phyloP scores from a whole-genome alignment of 2,329 filamentous ascomycete species.

The Capronia epimyces region DNA sequence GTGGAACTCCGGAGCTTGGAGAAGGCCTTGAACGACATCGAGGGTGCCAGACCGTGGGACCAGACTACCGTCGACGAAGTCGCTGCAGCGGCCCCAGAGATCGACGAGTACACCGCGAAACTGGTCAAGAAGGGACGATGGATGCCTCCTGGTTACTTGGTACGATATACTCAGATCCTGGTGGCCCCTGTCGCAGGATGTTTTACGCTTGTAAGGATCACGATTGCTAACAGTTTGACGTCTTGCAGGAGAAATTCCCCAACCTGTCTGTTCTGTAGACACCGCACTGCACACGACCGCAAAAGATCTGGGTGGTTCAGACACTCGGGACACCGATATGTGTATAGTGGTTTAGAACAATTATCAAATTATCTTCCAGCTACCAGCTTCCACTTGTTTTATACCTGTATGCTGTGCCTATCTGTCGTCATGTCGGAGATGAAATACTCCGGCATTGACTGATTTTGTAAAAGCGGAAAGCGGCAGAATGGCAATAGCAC shows the following conservation, averaged over 20 bases:
- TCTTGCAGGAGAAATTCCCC: conserved; percentile 87
- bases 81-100: conserved; percentile 85
- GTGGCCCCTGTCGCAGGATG: neutral
- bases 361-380: conserved; percentile 12
- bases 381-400: neutral
- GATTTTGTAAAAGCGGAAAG: too few species aligned
- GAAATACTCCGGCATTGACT: too few species aligned
- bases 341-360: conserved; percentile 29
- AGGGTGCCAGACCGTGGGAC: conserved; percentile 90
- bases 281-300: neutral
- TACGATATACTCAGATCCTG: conserved; percentile 44
- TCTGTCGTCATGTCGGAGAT: neutral
- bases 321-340: conserved; percentile 7
- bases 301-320: conserved; percentile 1
- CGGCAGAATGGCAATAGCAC: neutral
- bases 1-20: conserved; percentile 88
- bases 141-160: conserved; percentile 98
- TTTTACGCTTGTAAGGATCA: neutral
- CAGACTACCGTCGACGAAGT: conserved; percentile 98
- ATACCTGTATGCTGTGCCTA: neutral
- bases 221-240: conserved; percentile 7
- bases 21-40: conserved; percentile 94
- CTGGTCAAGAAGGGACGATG: conserved; percentile 97
- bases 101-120: conserved; percentile 92
- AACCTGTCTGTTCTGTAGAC: conserved; percentile 89